Base-by-base conservation (phyloP, 257 asterid species). In the Gentiana dahurica region DNA sequence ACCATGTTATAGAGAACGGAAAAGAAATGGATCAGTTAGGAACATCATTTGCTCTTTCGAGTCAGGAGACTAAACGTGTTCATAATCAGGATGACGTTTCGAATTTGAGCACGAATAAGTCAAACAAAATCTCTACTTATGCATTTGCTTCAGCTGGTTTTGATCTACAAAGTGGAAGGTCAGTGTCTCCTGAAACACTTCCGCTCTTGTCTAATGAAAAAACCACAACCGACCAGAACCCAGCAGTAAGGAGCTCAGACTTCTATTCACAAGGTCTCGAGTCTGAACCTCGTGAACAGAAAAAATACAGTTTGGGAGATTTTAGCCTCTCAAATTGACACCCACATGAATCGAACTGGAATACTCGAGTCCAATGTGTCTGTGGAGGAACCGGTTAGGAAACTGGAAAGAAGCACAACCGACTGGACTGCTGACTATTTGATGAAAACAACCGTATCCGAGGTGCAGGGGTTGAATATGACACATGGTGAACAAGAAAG, bases 401-500 rank as follows among this genome's bases (percentile, higher is more conserved):
- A 24, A 24, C 24, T 24, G 24, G 24, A 24, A 24, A 24, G 24
- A 24, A 24, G 24, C 24, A 24, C 24, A 24, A 24, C 24, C 24
- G 24, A 24, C 24, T 24, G 46, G 2, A 32, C 24, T 35, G 51
- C 10, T 10, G 56, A 65, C 45, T 64, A 70, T 38, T 60, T 56
- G 43, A 67, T 70, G 57, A 54, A 67, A 13, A 46, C 67, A 13
- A 54, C 11, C 49, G 38, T 72, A 36, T 67, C 70, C 39, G 34
- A 71, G 39, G 54, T 53, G 38, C 41, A 65, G 3, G 75, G 63
- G 34, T 59, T 59, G 54, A 48, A 60, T 39, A 38, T 57, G 58
- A 62, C 68, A 48, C 63, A 77, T 46, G 76, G 76, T 10, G 95
- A 86, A 65, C 93, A 80, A 68, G 95, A 86, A 64, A 75, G 69